Conservation (phyloP, 2,329 filamentous ascomycete genomes). For the Neobulgaria alba region DNA sequence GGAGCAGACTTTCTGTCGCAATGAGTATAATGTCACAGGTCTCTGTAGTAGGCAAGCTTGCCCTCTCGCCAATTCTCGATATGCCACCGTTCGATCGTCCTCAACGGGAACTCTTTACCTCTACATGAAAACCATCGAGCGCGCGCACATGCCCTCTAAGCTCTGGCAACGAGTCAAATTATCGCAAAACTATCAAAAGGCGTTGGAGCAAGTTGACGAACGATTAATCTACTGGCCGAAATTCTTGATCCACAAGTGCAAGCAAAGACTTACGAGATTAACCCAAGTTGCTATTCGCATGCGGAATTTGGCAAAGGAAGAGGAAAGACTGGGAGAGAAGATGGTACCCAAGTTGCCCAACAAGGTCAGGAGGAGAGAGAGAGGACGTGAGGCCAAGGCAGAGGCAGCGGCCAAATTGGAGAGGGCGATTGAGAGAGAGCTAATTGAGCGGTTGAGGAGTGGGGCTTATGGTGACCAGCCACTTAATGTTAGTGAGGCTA, state of each 20-base stretch:
- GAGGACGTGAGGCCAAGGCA: constrained; percentile 66
- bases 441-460: constrained; percentile 82
- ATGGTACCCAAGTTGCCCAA: constrained; percentile 84
- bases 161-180: constrained; percentile 93
- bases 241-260: constrained; percentile 88
- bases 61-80: constrained; percentile 82
- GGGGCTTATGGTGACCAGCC: constrained; percentile 93
- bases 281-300: constrained; percentile 83
- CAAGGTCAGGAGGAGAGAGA: constrained; percentile 73
- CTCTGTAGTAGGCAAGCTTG: constrained; percentile 83
- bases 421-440: constrained; percentile 86
- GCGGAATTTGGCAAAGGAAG: constrained; percentile 77
- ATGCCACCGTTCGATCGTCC: constrained; percentile 83
- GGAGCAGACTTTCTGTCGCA: constrained; percentile 87
- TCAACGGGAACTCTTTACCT: constrained; percentile 78
- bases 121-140: constrained; percentile 93
- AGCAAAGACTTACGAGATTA: constrained; percentile 85
- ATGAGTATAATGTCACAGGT: constrained; percentile 81
- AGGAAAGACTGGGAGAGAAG: constrained; percentile 80
- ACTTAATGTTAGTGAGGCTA: constrained; percentile 85
- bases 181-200: constrained; percentile 82
- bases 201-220: constrained; percentile 78
- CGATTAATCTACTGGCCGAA: constrained; percentile 90
- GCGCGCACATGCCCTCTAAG: constrained; percentile 78
- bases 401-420: constrained; percentile 88